phyloP scores from a whole-genome alignment of 306 rosid species.

The Lathyrus tuberosus region DNA sequence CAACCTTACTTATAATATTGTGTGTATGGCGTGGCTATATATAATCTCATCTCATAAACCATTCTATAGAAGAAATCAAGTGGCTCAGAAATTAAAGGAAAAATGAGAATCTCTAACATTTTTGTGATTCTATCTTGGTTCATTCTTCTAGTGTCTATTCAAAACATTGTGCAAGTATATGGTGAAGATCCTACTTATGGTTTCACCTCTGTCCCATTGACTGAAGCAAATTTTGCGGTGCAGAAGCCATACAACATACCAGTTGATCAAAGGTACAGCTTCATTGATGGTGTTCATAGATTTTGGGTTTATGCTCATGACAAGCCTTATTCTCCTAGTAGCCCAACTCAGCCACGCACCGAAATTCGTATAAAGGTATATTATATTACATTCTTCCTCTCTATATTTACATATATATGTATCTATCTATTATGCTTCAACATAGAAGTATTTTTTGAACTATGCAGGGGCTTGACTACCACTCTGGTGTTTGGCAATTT shows the following conservation, averaged over 20 bases:
- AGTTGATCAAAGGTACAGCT: conserved; percentile 41
- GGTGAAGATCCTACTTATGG: conserved; percentile 52
- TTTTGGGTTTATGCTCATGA: conserved; percentile 59
- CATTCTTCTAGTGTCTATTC: not conserved
- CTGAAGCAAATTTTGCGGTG: conserved; percentile 33
- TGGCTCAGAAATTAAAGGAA: not conserved
- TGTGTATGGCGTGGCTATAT: not conserved
- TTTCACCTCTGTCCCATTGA: conserved; percentile 52
- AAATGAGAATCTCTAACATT: conserved; percentile 25
- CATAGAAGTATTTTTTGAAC: not conserved
- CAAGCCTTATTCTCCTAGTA: conserved; percentile 42
- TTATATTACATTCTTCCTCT: too few species aligned
- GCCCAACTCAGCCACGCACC: conserved; percentile 53
- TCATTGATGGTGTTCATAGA: conserved; percentile 41
- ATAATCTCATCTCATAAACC: not conserved
- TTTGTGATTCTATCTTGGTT: conserved; percentile 9
- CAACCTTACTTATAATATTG: not conserved
- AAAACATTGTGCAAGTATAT: conserved; percentile 5
- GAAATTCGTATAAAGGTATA: conserved; percentile 43
- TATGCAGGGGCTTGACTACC: conserved; percentile 49
- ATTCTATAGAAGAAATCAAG: not conserved
- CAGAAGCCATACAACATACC: conserved; percentile 53
- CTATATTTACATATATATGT: too few species aligned
- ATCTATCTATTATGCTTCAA: not conserved
- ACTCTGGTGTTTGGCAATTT: conserved; percentile 58